Percentiles rank a stretch among this genome's conserved stretches.
Evolutionary conservation across 2,329 filamentous ascomycete species (phyloP).

Genomic region (Tolypocladium album): DNA sequence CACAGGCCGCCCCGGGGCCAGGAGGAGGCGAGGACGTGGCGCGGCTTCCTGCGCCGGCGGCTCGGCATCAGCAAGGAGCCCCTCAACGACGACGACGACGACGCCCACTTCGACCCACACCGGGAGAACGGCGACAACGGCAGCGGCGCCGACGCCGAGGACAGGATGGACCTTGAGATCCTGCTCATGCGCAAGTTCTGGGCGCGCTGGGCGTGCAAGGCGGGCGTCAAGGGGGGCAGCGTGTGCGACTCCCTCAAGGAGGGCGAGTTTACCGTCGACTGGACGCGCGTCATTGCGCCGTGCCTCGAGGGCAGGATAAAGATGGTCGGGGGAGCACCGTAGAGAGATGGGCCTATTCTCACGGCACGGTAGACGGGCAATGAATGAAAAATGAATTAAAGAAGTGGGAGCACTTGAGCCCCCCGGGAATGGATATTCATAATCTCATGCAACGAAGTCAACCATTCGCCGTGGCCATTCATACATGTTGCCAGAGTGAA

Average conservation of each 20-base stretch:
- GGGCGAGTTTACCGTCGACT: constrained; percentile 53
- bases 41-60: constrained; percentile 22
- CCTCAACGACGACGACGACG: constrained; percentile 29
- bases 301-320: constrained; percentile 65
- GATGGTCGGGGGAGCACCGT: constrained; percentile 22
- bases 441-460: background rate
- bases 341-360: background rate
- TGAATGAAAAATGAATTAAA: background rate
- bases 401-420: background rate
- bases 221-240: constrained; percentile 44
- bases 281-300: constrained; percentile 74
- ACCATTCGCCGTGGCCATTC: background rate
- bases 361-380: background rate
- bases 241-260: constrained; percentile 45
- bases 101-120: constrained; percentile 22
- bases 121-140: constrained; percentile 13
- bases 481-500: background rate
- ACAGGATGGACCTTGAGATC: constrained; percentile 43
- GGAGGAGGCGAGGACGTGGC: constrained; percentile 18
- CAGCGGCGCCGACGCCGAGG: constrained; percentile 22
- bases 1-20: constrained; percentile 5
- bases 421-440: background rate
- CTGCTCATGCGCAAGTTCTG: constrained; percentile 58
- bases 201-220: constrained; percentile 60
- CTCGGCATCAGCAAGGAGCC: constrained; percentile 22